A percentile compares a stretch with the other conserved stretches of the same genome.
phyloP scores from a whole-genome alignment of 805 yeast species.

The Kodamaea fukazawae region DNA sequence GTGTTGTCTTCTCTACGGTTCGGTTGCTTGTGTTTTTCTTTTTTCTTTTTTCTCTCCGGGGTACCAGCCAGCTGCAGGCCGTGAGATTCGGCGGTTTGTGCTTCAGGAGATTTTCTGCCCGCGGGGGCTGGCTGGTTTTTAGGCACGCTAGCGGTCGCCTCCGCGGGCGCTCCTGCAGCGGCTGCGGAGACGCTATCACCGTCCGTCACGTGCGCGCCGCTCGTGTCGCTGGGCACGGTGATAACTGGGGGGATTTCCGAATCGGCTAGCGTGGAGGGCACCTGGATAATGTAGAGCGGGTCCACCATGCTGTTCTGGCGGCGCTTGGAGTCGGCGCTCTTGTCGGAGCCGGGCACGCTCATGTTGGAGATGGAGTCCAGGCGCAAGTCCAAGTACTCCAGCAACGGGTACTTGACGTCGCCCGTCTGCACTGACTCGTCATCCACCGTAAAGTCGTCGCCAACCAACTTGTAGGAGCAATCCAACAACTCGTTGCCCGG shows the following conservation, averaged over 20 bases:
- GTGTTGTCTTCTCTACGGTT: neutral
- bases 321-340: neutral
- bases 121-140: slow-evolving; percentile 1
- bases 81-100: neutral
- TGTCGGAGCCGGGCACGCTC: no score
- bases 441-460: neutral
- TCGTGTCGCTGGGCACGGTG: neutral
- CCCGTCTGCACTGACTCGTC: neutral
- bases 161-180: neutral
- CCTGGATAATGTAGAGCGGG: slow-evolving; percentile 1
- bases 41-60: slow-evolving; percentile 1
- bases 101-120: neutral
- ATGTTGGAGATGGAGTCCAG: neutral
- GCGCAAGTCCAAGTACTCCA: slow-evolving; percentile 1
- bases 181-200: neutral
- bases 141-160: neutral
- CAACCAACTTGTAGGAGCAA: slow-evolving; percentile 4
- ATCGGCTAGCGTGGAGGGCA: neutral
- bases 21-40: neutral
- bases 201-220: slow-evolving; percentile 4
- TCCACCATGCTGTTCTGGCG: slow-evolving; percentile 1
- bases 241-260: slow-evolving; percentile 4
- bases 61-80: neutral
- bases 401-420: slow-evolving; percentile 1
- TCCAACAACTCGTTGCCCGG: slow-evolving; percentile 1